Base-by-base conservation (phyloP, 139 green algal species). In the Pseudopediastrum boryanum region DNA sequence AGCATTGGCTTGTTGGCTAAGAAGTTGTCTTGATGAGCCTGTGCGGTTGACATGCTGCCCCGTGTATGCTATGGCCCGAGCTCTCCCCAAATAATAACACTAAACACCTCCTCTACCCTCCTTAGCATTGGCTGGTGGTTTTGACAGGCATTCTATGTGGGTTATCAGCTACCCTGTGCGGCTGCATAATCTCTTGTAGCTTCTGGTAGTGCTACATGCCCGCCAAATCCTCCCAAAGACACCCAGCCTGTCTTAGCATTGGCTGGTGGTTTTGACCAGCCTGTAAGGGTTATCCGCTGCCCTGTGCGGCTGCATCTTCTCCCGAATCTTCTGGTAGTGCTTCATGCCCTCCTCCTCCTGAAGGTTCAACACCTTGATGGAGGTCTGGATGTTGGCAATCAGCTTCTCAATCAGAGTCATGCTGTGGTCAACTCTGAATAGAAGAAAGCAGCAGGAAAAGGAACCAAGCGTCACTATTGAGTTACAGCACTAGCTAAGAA, bases 341-440 rank as follows among this genome's bases (percentile, higher is more conserved):
- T 8, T 44, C 42, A 44, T 31, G n/a, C n/a, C 42, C 29, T 4
- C 7, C 0, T 0, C 0, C 48, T 64, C 48, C 5, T 76, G 69
- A 10, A 44, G 29, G 12, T 44, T 16, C 48, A 76, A 35, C 48
- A 76, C 33, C 2, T 65, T 23, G 42, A 76, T 29, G 0, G 69
- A 25, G 25, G 6, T 48, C 29, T 80, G 12, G 23, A 93, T 76
- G 61, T 88, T 76, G 23, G 73, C 36, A 2, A 91, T 52, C 25
- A 89, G 56, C 68, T 89, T 71, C 25, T 88, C 77, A 25, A 75
- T 71, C 58, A 86, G 81, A 33, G 69, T 62, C 36, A 87, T 77
- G 39, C 73, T 85, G 41, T 91, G 78, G 54, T 93, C 56, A 50
- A 48, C 84, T 2, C 83, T 80, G 52, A 71, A 43, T 8, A 62